Base-by-base conservation (phyloP, 371 early-diverging fungal genomes). In the Blakeslea trispora region DNA sequence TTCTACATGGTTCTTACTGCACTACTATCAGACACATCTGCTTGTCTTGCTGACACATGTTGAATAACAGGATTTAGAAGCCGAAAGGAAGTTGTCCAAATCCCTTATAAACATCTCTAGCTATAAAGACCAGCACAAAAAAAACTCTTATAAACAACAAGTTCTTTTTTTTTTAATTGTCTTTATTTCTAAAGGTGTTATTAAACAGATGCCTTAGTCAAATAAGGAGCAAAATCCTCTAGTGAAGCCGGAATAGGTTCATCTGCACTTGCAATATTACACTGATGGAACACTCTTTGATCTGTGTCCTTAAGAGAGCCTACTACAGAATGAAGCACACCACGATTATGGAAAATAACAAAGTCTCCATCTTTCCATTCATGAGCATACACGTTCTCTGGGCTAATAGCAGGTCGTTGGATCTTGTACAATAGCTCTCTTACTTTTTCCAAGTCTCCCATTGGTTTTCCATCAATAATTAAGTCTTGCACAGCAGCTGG, bases 341-440 rank as follows among this genome's bases (percentile, higher is more conserved):
- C 79, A 21, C 79, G 66, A 63, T 78, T 78, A 50, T 78, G 75
- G 68, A 78, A 78, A 23, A 78, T 62, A 31, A 78, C 79, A 43
- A 78, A 60, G 45, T 78, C 79, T 32, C 79, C 79, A 56, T 78
- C 73, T 6, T 64, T 21, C 79, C 79, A 78, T 55, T 78, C 79
- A 56, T 75, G 79, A 31, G 75, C 75, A 59, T 50, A 65, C 3
- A 78, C 69, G 21, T 78, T 78, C n/a, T 75, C 73, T 10, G 79
- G 79, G 32, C 59, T 75, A 31, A 78, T 78, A 6, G 68, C 55
- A 8, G 79, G 79, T 17, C 79, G 66, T 47, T 78, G 79, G 14
- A 78, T 60, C 34, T 73, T 55, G 50, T 75, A 75, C 1, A 78
- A 57, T 9, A 75, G 24, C 32, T 75, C 79, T 31, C 79, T 60